These are phyloP conservation scores for Isatis tinctoria DNA, from an alignment of 345 rosid genomes.

Conservation along the genomic window DNA sequence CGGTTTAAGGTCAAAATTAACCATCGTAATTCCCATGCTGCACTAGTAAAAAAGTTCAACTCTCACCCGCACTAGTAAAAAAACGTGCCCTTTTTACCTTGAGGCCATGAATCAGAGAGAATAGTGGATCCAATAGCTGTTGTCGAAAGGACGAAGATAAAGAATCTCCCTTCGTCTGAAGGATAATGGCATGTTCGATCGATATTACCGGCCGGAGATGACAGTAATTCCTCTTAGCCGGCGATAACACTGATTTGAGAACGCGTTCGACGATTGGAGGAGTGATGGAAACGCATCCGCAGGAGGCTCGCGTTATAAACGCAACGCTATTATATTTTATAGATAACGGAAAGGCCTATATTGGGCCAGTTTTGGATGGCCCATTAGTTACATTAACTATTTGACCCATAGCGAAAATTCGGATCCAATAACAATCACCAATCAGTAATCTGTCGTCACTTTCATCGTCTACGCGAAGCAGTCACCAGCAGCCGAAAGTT, in stretches of 20 bases:
- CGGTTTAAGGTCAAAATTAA: too few relatives aligned
- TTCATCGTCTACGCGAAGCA: slow-evolving; percentile 10
- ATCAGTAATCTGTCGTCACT: neutral
- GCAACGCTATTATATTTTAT: neutral
- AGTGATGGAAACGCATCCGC: neutral
- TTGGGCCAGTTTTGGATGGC: slow-evolving; percentile 5
- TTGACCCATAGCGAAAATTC: neutral
- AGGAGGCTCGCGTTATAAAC: neutral
- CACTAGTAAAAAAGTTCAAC: too few relatives aligned
- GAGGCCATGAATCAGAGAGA: too few relatives aligned
- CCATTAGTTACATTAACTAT: neutral
- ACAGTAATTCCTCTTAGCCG: neutral
- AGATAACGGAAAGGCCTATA: neutral
- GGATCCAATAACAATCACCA: neutral
- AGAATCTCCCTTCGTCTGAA: too few relatives aligned
- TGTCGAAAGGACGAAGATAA: too few relatives aligned
- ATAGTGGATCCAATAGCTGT: too few relatives aligned
- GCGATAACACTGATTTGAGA: neutral
- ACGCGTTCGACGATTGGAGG: neutral
- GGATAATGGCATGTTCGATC: too few relatives aligned
- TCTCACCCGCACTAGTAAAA: too few relatives aligned
- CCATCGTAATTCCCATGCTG: too few relatives aligned
- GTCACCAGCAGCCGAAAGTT: neutral
- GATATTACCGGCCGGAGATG: neutral
- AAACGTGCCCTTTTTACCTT: too few relatives aligned